Base-by-base conservation (phyloP, 306 rosid species). In the Cucurbita moschata region DNA sequence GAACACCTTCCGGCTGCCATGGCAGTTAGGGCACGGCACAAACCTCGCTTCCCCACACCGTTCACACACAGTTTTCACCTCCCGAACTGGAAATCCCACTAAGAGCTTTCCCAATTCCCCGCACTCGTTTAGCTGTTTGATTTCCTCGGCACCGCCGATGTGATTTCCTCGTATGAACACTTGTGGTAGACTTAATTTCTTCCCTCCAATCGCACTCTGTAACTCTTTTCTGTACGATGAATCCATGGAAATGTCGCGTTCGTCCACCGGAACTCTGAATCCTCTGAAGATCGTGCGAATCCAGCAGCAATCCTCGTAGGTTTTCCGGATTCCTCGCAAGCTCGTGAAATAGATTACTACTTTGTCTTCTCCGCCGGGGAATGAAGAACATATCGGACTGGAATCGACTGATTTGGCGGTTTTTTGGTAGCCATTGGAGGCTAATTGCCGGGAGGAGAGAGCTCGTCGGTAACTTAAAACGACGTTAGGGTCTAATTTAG, bases 241-340 rank as follows among this genome's bases (percentile, higher is more conserved):
- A 75, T 91, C 97, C 97, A 91, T 91, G 0, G 97, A 89, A 4
- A 91, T 82, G 75, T 91, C 97, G 38, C 93, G 81, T 71, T 91
- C 97, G 61, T 91, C 97, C 37, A 89, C 80, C 2, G 86, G 60
- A 35, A 91, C 93, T 76, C 93, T 75, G 13, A 87, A 84, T 4
- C 90, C 91, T 47, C 86, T 65, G 40, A 91, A 26, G 18, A 91
- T 91, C 85, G 74, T 76, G 43, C 85, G 84, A 30, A 89, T 92
- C 1, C 87, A 66, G 74, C 89, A 84, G 70, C 97, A 91, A 73
- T 91, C 97, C 76, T 91, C 93, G 19, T 85, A 85, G 35, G 96
- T 91, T 67, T 83, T 87, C 2, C 96, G 68, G 44, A 91, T 87
- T 62, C 96, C 97, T 81, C 97, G 73, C 77, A 91, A 75, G 66